phyloP scores from a whole-genome alignment of 768 basidiomycete genomes.

The Tricholoma flavovirens region DNA sequence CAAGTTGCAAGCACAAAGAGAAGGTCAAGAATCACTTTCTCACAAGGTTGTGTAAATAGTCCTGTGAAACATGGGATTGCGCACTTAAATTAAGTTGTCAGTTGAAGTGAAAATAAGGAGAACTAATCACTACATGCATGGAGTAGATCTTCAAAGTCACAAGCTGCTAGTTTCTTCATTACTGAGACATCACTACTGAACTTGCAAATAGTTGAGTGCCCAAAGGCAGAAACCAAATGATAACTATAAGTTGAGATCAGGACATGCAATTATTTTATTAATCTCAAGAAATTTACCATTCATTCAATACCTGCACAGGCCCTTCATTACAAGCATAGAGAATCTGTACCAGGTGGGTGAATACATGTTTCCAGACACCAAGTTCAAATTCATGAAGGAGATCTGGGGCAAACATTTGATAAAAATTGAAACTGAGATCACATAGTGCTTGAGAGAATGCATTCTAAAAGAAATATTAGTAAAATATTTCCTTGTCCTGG shows the following conservation, averaged over 20 bases:
- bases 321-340: conserved; percentile 6
- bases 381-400: conserved; percentile 23
- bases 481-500: background rate
- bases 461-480: background rate
- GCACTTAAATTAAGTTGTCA: conserved; percentile 3
- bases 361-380: conserved; percentile 19
- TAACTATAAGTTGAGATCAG: conserved; percentile 2
- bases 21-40: conserved; percentile 13
- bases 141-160: conserved; percentile 26
- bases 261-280: background rate
- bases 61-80: conserved; percentile 10
- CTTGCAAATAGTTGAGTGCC: conserved; percentile 13
- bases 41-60: conserved; percentile 8
- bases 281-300: conserved; percentile 1
- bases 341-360: conserved; percentile 20
- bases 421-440: conserved; percentile 15
- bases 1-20: conserved; percentile 17
- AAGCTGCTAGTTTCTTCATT: conserved; percentile 18
- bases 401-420: conserved; percentile 14
- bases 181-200: conserved; percentile 19
- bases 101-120: background rate
- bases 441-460: conserved; percentile 4
- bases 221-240: conserved; percentile 10
- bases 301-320: conserved; percentile 5
- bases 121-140: conserved; percentile 16